Evolutionary conservation across 2,329 filamentous ascomycete genomes (phyloP), one percentile per base, ranked within the genome.

Genomic region (Penicillium paneum): DNA sequence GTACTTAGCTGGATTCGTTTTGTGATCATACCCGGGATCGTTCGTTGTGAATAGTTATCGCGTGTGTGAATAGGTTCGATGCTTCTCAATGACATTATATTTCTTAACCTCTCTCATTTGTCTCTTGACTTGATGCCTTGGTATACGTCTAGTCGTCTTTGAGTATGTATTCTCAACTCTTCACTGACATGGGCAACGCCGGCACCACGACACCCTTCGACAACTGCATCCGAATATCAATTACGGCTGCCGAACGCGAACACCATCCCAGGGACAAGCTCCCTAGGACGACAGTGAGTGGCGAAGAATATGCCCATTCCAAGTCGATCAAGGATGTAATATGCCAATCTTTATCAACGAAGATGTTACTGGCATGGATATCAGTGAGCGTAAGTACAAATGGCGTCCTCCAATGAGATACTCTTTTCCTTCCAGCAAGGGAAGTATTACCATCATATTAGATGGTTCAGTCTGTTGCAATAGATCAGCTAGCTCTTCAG

Each of bases 1-100:
- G 19, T 40, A 35, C 43, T 53, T 45, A 45, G 39, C 39, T 44
- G 38, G 17, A 42, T 49, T 6, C 6, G 36, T 51, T 67, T 71
- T 57, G 55, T 62, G 63, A 54, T 60, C 55, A 48, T 50, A 50
- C 39, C 31, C 48, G 8, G 31, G 21, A 36, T 28, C 29, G 12
- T 41, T 49, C 28, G 28, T 52, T 26, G 36, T 35, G 36, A 42
- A 39, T 39, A n/a, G 11, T 24, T 42, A 38, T 34, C 26, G 21
- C 13, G 29, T 7, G 10, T 21, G 41, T 31, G 49, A 39, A 45
- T 48, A 21, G 15, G 34, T 42, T 15, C 13, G 21, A 38, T 38
- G 6, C 11, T 32, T 46, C 13, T 36, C 17, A 32, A 47, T 52
- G 28, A 26, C 8, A 40, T 48, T 19, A 36, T 5, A 26, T 32